Conservation (phyloP, 1,139 yeast species). For the Lodderomyces elongisporus region DNA sequence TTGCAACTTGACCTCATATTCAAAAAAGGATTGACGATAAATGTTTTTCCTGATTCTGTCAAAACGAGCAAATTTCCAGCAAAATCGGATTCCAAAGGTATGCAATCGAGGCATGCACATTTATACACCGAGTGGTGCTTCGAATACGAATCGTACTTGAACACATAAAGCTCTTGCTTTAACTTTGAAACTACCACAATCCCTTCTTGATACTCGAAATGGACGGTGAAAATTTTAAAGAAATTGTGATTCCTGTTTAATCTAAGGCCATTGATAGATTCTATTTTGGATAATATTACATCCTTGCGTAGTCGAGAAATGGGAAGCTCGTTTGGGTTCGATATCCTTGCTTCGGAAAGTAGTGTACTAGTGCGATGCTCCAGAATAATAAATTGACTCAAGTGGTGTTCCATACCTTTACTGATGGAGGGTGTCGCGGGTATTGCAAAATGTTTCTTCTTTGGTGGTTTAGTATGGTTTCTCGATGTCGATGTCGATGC, state of each 20-base stretch:
- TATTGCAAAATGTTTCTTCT: slow-evolving; percentile 19
- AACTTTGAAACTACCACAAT: slow-evolving; percentile 40
- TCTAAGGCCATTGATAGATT: slow-evolving; percentile 16
- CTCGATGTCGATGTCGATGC: too few relatives aligned
- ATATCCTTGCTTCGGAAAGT: slow-evolving; percentile 57
- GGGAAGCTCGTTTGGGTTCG: slow-evolving; percentile 33
- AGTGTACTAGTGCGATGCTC: slow-evolving; percentile 52
- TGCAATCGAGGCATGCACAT: slow-evolving; percentile 39
- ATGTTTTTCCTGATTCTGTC: slow-evolving; percentile 25
- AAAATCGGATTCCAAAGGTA: slow-evolving; percentile 30
- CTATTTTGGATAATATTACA: slow-evolving; percentile 59
- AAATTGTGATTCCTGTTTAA: slow-evolving; percentile 16
- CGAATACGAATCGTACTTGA: slow-evolving; percentile 34
- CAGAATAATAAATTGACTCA: slow-evolving; percentile 26
- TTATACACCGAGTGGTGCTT: slow-evolving; percentile 30
- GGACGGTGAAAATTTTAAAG: slow-evolving; percentile 40
- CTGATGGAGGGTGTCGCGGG: slow-evolving; percentile 11
- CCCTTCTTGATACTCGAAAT: slow-evolving; percentile 55
- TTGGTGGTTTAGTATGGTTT: slow-evolving; percentile 15
- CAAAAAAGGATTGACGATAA: slow-evolving; percentile 62
- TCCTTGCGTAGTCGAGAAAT: slow-evolving; percentile 49
- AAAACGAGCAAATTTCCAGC: slow-evolving; percentile 42
- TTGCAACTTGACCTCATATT: slow-evolving; percentile 43
- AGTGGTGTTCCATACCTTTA: slow-evolving; percentile 2
- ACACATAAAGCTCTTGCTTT: slow-evolving; percentile 41